Base-by-base conservation (phyloP, 768 basidiomycete species). In the Hericium rajendrae region DNA sequence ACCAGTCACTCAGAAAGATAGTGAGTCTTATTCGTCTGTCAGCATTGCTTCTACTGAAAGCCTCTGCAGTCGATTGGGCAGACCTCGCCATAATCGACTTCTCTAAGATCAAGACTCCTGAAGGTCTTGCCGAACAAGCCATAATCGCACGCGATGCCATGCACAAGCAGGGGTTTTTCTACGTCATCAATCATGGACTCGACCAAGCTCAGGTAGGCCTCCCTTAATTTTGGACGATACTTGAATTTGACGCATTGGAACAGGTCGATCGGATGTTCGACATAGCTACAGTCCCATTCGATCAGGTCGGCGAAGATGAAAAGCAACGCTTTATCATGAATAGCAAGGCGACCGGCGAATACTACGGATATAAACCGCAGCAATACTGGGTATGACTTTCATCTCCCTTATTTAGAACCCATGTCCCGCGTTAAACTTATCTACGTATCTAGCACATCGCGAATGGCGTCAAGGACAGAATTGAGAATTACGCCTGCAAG, bases 401-500 rank as follows among this genome's bases (percentile, higher is more conserved):
- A 32, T 6, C 8, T 32, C 32, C 32, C 32, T 32, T 62, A 1
- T 38, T 38, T 15, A 20, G 12, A 20, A 18, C 16, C n/a, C 11
- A 38, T n/a, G 37, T n/a, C 13, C 16, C 51, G 15, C n/a, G 46
- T 9, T 11, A 3, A 24, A 16, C 26, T 12, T 50, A 26, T 26
- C 16, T 46, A 15, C 16, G 12, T 8, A 16, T 15, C n/a, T 54
- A 86, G 84, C 79, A 81, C 51, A 78, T 86, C 48, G 81, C 80
- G 41, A 76, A 75, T 11, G 85, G 84, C 6, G 78, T 86, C 24
- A 75, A 68, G 16, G 85, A 87, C 63, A 82, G 85, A 60, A 62
- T 85, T 16, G 84, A 86, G 63, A 72, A 78, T 53, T 86, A 86
- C 62, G 83, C 80, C 60, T 73, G 85, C 86, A 57, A 57, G 77